Conservation (phyloP, 768 basidiomycete species). For the Suillus placidus region DNA sequence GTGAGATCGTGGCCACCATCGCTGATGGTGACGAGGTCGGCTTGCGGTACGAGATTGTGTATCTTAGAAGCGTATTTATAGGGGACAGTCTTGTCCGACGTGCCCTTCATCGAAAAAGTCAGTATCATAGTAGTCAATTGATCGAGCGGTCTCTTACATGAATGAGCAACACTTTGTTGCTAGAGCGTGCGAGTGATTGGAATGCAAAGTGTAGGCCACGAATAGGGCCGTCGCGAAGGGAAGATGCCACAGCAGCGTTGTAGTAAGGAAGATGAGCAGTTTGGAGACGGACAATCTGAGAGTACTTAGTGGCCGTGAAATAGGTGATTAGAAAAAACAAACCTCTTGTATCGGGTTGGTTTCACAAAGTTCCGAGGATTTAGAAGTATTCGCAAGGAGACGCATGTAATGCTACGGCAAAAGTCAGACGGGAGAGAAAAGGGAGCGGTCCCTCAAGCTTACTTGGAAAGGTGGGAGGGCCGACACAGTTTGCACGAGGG, state of each 20-base stretch:
- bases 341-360: constrained; percentile 49
- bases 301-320: neutral
- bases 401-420: constrained; percentile 51
- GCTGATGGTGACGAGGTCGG: constrained; percentile 32
- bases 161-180: constrained; percentile 59
- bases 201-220: constrained; percentile 63
- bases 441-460: constrained; percentile 22
- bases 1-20: constrained; percentile 36
- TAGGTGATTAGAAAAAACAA: constrained; percentile 2
- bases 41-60: constrained; percentile 30
- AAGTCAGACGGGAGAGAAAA: neutral
- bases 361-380: constrained; percentile 18
- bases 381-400: constrained; percentile 44
- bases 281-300: constrained; percentile 73
- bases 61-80: constrained; percentile 36
- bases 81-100: constrained; percentile 36
- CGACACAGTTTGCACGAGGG: constrained; percentile 67
- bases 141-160: constrained; percentile 47
- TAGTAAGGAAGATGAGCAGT: constrained; percentile 76
- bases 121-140: neutral
- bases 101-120: constrained; percentile 25
- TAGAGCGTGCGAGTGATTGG: constrained; percentile 47
- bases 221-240: constrained; percentile 70
- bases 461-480: constrained; percentile 66
- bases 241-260: constrained; percentile 77